A percentile compares a stretch with the other conserved stretches of the same genome.
Evolutionary conservation across 352 stramenopile species (phyloP).

Genomic region (Pythium dissimile): DNA sequence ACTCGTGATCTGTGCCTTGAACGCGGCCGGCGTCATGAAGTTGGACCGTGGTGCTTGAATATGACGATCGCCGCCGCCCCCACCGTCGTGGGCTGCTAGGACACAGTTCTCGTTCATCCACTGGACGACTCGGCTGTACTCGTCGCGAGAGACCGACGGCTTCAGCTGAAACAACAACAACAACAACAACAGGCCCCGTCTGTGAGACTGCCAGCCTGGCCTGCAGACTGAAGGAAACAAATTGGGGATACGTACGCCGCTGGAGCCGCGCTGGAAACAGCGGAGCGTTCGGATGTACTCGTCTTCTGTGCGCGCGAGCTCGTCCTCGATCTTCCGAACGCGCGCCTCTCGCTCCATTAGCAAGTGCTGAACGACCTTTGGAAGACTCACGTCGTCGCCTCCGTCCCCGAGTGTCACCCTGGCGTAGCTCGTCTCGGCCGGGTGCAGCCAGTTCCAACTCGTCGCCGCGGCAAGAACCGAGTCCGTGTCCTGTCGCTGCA

Average conservation of each 20-base stretch:
- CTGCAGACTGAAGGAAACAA: too few species aligned
- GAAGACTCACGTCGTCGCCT: neutral
- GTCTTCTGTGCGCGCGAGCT: neutral
- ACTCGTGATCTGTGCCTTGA: conserved; percentile 3
- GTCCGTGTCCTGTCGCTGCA: too few species aligned
- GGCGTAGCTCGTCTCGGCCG: neutral
- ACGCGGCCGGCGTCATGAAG: conserved; percentile 8
- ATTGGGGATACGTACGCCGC: conserved; percentile 1
- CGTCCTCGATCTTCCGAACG: neutral
- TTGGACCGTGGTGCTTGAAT: neutral
- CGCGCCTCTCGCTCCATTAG: neutral
- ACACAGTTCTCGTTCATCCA: conserved; percentile 19
- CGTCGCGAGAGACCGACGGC: neutral
- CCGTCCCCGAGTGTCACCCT: neutral
- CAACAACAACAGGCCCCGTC: too few species aligned
- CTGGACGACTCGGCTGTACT: conserved; percentile 10
- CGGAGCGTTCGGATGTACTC: conserved; percentile 10
- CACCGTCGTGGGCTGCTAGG: neutral
- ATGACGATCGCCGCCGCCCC: neutral
- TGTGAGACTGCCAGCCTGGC: too few species aligned
- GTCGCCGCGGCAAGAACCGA: neutral
- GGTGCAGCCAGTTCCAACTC: conserved; percentile 18
- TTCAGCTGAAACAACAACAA: conserved; percentile 1
- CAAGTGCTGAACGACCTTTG: conserved; percentile 6
- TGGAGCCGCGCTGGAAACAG: conserved; percentile 7